Percentiles rank a stretch among this genome's conserved stretches.
These are phyloP conservation scores for Aspergillus hancockii DNA, from an alignment of 495 filamentous ascomycete genomes.

Conservation along the genomic window DNA sequence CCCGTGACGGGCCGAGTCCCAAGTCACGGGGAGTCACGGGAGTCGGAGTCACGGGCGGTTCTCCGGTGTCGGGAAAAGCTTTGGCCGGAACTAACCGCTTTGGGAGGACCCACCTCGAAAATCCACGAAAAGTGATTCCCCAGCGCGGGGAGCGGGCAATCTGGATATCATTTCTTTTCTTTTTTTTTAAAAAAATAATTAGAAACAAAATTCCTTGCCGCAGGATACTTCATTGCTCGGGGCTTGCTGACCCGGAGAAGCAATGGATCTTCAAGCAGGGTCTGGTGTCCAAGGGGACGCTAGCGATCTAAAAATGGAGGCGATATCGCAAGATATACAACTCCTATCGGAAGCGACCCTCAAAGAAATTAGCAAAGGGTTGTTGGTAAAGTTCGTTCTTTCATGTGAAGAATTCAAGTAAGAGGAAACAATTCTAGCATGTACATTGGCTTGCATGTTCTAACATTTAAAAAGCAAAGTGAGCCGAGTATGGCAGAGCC, in stretches of 20 bases:
- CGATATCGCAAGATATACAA: conserved; percentile 39
- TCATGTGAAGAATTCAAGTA: conserved; percentile 41
- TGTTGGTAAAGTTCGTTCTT: conserved; percentile 38
- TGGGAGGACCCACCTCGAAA: conserved; percentile 30
- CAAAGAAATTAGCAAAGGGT: conserved; percentile 40
- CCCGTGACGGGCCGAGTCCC: conserved; percentile 36
- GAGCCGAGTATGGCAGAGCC: conserved; percentile 36
- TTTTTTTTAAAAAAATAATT: conserved; percentile 2
- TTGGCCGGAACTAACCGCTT: conserved; percentile 32
- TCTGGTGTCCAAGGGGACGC: conserved; percentile 14
- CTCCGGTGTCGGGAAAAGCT: conserved; percentile 24
- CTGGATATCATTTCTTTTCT: conserved; percentile 11
- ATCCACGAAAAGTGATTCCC: conserved; percentile 26
- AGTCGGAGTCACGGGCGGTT: conserved; percentile 1
- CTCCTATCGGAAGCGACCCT: conserved; percentile 40
- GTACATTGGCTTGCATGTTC: conserved; percentile 10
- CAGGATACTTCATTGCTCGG: conserved; percentile 8
- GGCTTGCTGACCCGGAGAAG: conserved; percentile 23
- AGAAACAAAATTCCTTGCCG: not conserved
- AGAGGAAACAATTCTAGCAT: conserved; percentile 11
- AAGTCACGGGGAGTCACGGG: conserved; percentile 2
- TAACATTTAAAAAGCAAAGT: conserved; percentile 36
- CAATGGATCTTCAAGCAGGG: conserved; percentile 28
- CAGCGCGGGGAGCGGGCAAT: conserved; percentile 20
- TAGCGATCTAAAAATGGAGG: conserved; percentile 33